phyloP scores from a whole-genome alignment of 176 grass and related monocot genomes.

The Zoysia japonica region DNA sequence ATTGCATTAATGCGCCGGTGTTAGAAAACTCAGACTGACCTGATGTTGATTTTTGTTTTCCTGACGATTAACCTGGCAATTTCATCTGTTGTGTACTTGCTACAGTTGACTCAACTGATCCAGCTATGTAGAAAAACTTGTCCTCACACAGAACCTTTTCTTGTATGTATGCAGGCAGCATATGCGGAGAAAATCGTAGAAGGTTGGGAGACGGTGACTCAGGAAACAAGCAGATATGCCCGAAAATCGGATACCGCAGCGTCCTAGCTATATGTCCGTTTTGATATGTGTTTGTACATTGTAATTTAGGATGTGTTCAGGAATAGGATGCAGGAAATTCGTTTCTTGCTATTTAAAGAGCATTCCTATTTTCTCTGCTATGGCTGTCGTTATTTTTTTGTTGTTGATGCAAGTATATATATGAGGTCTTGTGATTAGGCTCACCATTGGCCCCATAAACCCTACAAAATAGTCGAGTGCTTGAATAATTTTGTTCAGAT shows the following conservation, averaged over 20 bases:
- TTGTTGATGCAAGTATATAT: neutral
- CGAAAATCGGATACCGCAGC: conserved; percentile 26
- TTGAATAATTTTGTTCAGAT: neutral
- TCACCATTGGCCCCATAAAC: neutral
- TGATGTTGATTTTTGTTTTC: neutral
- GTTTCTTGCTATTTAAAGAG: conserved; percentile 22
- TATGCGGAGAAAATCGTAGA: conserved; percentile 89
- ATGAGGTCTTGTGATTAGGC: neutral
- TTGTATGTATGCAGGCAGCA: conserved; percentile 58
- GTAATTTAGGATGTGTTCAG: conserved; percentile 39
- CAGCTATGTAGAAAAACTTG: too few species aligned
- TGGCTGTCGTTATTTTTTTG: neutral
- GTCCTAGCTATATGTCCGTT: conserved; percentile 7
- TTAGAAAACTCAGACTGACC: neutral
- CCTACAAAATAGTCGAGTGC: neutral
- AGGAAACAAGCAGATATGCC: conserved; percentile 75
- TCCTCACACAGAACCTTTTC: neutral
- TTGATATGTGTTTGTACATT: conserved; percentile 41
- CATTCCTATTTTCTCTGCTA: neutral
- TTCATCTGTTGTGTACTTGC: neutral
- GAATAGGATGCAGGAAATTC: conserved; percentile 25
- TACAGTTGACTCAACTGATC: neutral
- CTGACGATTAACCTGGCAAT: neutral
- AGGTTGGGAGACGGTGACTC: conserved; percentile 77
- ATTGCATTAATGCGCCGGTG: neutral